Percentiles rank a stretch among this genome's conserved stretches.
Conservation (phyloP, 1,139 yeast species). For the Suhomyces bribrorum region DNA sequence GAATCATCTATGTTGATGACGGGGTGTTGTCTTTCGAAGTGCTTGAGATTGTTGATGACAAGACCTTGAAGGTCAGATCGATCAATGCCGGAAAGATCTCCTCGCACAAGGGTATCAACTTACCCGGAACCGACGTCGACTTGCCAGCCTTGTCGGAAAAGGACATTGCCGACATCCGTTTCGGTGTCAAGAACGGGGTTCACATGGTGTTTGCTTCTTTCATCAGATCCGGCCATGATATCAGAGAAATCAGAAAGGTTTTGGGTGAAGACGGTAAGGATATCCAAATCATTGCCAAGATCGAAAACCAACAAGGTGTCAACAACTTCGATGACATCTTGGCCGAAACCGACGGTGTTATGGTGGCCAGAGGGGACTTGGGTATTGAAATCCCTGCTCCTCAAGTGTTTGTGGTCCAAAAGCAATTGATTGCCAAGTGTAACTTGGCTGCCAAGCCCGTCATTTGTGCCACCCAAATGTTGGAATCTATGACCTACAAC, state of each 20-base stretch:
- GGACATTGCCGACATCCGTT: constrained; percentile 86
- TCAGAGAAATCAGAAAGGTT: constrained; percentile 85
- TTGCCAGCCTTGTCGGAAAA: constrained; percentile 97
- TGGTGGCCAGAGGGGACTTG: constrained; percentile 99
- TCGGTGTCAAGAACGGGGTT: constrained; percentile 96
- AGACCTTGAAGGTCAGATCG: constrained; percentile 82
- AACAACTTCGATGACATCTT: constrained; percentile 97
- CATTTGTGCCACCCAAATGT: constrained; percentile 99
- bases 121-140: constrained; percentile 98
- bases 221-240: constrained; percentile 92
- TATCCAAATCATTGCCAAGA: constrained; percentile 94
- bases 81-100: constrained; percentile 93
- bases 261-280: constrained; percentile 96
- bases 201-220: constrained; percentile 99
- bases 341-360: constrained; percentile 95
- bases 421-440: constrained; percentile 98
- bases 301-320: constrained; percentile 99
- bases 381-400: constrained; percentile 99
- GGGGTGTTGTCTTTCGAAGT: constrained; percentile 98
- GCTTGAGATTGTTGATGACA: constrained; percentile 70
- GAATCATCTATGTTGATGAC: constrained; percentile 91
- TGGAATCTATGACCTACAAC: constrained; percentile 98
- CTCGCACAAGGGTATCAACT: constrained; percentile 98
- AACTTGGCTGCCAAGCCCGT: constrained; percentile 99
- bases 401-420: constrained; percentile 97